phyloP scores from a whole-genome alignment of 2,329 filamentous ascomycete species.

The Drechslera avenae region DNA sequence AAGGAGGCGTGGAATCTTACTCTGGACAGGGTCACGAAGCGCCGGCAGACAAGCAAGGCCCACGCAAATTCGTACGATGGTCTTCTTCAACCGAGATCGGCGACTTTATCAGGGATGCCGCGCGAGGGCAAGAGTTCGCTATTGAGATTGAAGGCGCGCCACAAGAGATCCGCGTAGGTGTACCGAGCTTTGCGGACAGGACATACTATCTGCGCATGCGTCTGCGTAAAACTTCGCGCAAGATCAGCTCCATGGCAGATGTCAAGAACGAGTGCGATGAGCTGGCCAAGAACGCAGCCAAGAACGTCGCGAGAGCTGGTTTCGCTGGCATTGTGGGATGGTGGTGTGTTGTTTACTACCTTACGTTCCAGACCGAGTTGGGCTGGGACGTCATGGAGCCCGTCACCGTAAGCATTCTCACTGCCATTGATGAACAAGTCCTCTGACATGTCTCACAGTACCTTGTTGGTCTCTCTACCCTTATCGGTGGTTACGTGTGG shows the following conservation, averaged over 20 bases:
- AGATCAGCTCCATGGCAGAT: conserved; percentile 71
- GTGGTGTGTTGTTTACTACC: conserved; percentile 79
- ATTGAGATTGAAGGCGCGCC: conserved; percentile 77
- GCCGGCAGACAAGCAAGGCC: conserved; percentile 46
- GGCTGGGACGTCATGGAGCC: conserved; percentile 94
- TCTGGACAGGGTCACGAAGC: conserved; percentile 71
- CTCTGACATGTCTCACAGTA: conserved; percentile 54
- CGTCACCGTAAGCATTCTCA: conserved; percentile 62
- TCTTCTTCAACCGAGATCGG: conserved; percentile 87
- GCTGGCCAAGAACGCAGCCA: conserved; percentile 76
- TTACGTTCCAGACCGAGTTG: conserved; percentile 71
- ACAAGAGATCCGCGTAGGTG: conserved; percentile 73
- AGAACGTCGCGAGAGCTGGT: conserved; percentile 78
- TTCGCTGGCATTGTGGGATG: conserved; percentile 75
- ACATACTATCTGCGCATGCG: conserved; percentile 84
- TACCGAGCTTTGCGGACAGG: conserved; percentile 87
- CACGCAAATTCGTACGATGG: conserved; percentile 80
- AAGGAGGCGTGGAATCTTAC: conserved; percentile 71
- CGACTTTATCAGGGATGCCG: conserved; percentile 91
- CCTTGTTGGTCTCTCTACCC: conserved; percentile 79
- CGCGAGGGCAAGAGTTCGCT: conserved; percentile 80
- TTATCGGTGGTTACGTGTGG: conserved; percentile 92
- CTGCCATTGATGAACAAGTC: not conserved
- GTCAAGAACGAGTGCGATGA: conserved; percentile 83
- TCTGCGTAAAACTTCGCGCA: conserved; percentile 70